Conservation (phyloP, 2,329 filamentous ascomycete genomes). For the Colletotrichum sp. region DNA sequence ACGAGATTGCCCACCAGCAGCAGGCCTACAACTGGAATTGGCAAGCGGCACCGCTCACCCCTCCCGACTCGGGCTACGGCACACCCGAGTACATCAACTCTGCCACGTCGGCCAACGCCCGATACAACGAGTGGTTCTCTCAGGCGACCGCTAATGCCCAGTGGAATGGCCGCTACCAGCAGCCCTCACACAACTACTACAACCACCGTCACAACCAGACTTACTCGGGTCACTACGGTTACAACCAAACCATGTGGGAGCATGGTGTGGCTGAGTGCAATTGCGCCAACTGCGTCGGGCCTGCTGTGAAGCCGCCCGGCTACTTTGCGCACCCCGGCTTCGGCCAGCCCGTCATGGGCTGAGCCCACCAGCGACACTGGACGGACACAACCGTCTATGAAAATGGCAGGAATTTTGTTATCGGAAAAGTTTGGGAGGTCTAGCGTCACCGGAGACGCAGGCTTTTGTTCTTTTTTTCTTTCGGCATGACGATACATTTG, state of each 20-base stretch:
- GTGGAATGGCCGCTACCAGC: conserved; percentile 50
- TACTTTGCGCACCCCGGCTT: conserved; percentile 57
- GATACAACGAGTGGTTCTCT: conserved; percentile 63
- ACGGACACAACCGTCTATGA: background rate
- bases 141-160: conserved; percentile 45
- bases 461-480: conserved; percentile 17
- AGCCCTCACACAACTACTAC: conserved; percentile 40
- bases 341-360: conserved; percentile 62
- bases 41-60: conserved; percentile 54
- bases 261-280: conserved; percentile 54
- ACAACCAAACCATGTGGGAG: conserved; percentile 54
- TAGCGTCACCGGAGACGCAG: conserved; percentile 18
- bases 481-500: conserved; percentile 25
- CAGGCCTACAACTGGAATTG: conserved; percentile 37
- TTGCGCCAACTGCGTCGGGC: conserved; percentile 50
- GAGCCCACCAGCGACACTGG: conserved; percentile 20
- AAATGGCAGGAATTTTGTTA: conserved; percentile 16
- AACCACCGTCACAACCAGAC: conserved; percentile 42
- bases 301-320: conserved; percentile 46
- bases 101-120: conserved; percentile 57
- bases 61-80: conserved; percentile 66
- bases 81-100: conserved; percentile 65
- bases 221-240: conserved; percentile 50
- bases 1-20: conserved; percentile 35
- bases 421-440: conserved; percentile 22